Evolutionary conservation across 345 rosid genomes (phyloP), one percentile per base, ranked within the genome.

Genomic region (Clausena lansium): DNA sequence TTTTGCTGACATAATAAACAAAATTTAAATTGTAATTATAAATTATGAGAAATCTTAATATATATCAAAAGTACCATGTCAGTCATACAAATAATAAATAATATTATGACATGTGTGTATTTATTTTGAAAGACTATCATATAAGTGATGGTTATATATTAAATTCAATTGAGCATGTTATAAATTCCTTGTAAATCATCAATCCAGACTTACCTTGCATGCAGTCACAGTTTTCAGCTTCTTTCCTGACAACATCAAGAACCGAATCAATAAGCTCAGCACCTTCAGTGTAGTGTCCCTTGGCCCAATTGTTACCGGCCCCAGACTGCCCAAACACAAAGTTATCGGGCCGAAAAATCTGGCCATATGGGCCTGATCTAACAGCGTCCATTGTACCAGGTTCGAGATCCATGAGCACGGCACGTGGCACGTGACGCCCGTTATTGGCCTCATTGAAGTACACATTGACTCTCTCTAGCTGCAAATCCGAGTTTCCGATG

Each of bases 331-430:
- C 80, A 47, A 82, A 82, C 4, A 85, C 82, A 3, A 70, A 80
- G 77, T 83, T 83, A 77, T 83, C 79, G 0, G 81, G 86, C 65
- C 74, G 38, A 64, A 71, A 81, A 62, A 76, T 81, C 70, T 81
- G 75, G 0, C 83, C 80, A 45, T 76, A 57, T 25, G 80, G 80
- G 22, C 74, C 77, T 4, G 81, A 70, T 28, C 80, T 71, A 54
- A 85, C 68, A 32, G 82, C 75, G 50, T 82, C 87, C 78, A 85
- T 82, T 15, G 85, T 85, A 9, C 85, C 87, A 10, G 87, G 87
- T 52, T 85, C 85, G 20, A 85, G 82, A 57, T 85, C 87, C 85
- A 85, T 82, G 39, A 85, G 83, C 30, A 85, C 77, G 1, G 80
- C 85, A 47, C 84, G 85, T 8, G 87, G 85, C 24, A 85, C 84